Conservation (phyloP, 2,329 filamentous ascomycete species). For the Sporothrix variecibatus region DNA sequence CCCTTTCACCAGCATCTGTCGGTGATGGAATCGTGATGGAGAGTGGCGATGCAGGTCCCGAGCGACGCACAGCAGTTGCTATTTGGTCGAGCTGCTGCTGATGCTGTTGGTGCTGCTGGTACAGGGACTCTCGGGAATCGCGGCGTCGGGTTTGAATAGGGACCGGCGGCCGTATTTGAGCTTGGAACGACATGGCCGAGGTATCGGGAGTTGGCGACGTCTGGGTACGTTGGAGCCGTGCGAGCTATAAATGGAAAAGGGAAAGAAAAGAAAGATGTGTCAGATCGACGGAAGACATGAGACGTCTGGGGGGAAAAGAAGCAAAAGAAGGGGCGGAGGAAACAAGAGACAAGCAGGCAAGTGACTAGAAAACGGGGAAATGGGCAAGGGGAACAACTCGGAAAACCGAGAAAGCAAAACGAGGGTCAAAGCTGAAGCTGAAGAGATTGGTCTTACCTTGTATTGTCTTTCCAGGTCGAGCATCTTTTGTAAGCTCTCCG, state of each 20-base stretch:
- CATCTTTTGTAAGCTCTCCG: conserved; percentile 59
- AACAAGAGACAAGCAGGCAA: background rate
- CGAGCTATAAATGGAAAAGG: conserved; percentile 33
- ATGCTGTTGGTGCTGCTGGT: conserved; percentile 33
- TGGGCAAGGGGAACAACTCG: background rate
- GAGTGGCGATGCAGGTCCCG: conserved; percentile 33
- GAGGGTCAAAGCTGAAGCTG: background rate
- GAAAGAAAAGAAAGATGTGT: conserved; percentile 19
- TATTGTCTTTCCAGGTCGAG: conserved; percentile 59
- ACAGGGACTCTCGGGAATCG: conserved; percentile 30
- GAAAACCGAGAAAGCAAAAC: background rate
- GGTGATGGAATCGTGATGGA: conserved; percentile 37
- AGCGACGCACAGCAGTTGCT: conserved; percentile 33
- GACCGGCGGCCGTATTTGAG: conserved; percentile 25
- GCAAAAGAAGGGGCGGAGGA: conserved; percentile 23
- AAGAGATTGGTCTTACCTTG: conserved; percentile 48
- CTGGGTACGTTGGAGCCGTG: conserved; percentile 32
- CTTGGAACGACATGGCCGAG: conserved; percentile 23
- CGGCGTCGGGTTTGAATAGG: conserved; percentile 35
- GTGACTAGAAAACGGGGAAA: conserved; percentile 4
- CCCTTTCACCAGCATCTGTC: background rate
- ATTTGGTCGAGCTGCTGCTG: conserved; percentile 34
- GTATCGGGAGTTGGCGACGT: conserved; percentile 19
- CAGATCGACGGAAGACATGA: conserved; percentile 26
- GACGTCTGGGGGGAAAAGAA: conserved; percentile 16